These are phyloP conservation scores for Pontederia crassipes DNA, from an alignment of 176 grass and related monocot genomes.

Conservation along the genomic window DNA sequence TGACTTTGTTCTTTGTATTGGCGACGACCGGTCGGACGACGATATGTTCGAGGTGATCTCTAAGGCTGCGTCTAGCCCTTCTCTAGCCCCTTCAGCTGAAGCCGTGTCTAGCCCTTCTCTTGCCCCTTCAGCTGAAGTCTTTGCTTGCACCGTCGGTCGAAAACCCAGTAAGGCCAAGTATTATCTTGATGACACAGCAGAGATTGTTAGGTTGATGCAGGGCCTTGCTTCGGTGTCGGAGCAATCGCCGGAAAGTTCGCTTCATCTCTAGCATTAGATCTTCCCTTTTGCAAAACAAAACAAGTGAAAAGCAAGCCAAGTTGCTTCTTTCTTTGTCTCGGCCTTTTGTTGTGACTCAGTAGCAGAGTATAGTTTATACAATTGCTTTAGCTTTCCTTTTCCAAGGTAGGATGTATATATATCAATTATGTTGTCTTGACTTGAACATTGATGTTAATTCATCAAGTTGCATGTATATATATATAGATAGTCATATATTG, in stretches of 20 bases:
- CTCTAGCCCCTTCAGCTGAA: slow-evolving; percentile 30
- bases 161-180: slow-evolving; percentile 97
- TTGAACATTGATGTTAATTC: neutral
- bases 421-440: neutral
- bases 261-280: neutral
- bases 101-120: slow-evolving; percentile 25
- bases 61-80: slow-evolving; percentile 12
- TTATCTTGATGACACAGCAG: slow-evolving; percentile 66
- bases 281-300: neutral
- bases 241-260: neutral
- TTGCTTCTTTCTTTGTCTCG: neutral
- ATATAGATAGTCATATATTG: no score
- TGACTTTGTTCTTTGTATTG: slow-evolving; percentile 77
- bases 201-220: slow-evolving; percentile 65
- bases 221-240: slow-evolving; percentile 70
- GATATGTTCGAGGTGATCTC: slow-evolving; percentile 98
- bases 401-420: slow-evolving; percentile 3
- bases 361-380: neutral
- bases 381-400: neutral
- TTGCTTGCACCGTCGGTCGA: slow-evolving; percentile 82
- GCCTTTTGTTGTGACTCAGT: neutral
- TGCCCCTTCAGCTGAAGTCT: slow-evolving; percentile 40
- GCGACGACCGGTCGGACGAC: slow-evolving; percentile 78
- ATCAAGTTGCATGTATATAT: neutral
- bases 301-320: neutral